Evolutionary conservation across 2,329 filamentous ascomycete genomes (phyloP), one percentile per base, ranked within the genome.

Genomic region (Periconia digitata): DNA sequence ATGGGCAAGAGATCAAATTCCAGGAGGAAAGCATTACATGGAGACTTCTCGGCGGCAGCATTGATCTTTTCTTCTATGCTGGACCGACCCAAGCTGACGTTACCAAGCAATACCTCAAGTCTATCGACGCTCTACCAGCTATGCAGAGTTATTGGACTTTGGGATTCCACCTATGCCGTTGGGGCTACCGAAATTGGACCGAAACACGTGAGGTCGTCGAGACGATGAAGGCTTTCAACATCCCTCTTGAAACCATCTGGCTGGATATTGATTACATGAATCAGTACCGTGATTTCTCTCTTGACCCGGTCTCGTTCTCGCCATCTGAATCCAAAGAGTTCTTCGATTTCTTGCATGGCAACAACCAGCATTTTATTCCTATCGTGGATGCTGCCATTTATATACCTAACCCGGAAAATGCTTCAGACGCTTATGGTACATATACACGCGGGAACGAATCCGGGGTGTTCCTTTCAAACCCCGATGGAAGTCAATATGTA

Each of bases 131-230:
- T 0, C 73, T 89, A 5, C 89, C 89, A 1, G 85, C 85, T 0
- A 85, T 92, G 83, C 86, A 92, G 63, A 85, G 55, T 15, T 94
- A 94, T 72, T 92, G 84, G 78, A 84, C 85, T 0, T 83, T 95
- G 51, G 90, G 90, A 0, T 92, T 81, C 64, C 90, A 95, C 56
- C 89, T 95, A 66, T 92, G 89, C 59, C 80, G 88, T 50, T 94
- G 89, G 85, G 90, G 89, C 1, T 94, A 94, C 66, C 74, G 79
- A 34, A 90, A 89, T 59, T 90, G 86, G 83, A 80, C 82, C 1
- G 77, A 83, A 22, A 63, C 90, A 3, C 79, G 86, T 53, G 80
- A 80, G 13, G 76, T 83, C 10, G 74, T 82, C 24, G 71, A 79
- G 40, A 77, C 75, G 43, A 82, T 79, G 65, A 75, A 73, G 48